Conservation (phyloP, 139 green algal species). For the Dunaliella primolecta region DNA sequence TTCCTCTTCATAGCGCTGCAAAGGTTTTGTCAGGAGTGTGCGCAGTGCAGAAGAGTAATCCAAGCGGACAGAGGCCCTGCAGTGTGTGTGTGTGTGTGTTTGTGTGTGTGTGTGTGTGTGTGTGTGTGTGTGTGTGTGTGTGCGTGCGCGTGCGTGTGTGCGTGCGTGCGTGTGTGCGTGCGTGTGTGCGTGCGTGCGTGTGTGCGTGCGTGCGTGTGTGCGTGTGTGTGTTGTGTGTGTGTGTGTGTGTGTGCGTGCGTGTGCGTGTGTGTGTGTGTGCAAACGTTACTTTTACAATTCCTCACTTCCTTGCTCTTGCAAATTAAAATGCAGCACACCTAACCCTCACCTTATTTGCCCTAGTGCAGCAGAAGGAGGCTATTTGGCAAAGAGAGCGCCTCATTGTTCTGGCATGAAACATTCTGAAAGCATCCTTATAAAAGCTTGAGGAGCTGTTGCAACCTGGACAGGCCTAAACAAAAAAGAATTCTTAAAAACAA, state of each 20-base stretch:
- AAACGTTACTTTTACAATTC: background rate
- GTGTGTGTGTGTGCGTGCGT: background rate
- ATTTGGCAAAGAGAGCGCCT: background rate
- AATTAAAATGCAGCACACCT: background rate
- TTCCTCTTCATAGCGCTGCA: constrained; percentile 57
- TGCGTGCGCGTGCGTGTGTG: background rate
- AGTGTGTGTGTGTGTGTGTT: background rate
- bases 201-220: background rate
- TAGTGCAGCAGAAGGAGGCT: background rate
- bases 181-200: background rate
- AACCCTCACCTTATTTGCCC: background rate
- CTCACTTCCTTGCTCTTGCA: background rate
- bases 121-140: background rate
- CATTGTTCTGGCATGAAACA: background rate
- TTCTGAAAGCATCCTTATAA: background rate
- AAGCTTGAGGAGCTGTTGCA: background rate
- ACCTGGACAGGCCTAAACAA: no score
- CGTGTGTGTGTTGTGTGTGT: background rate
- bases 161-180: background rate
- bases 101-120: background rate
- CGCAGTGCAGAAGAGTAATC: constrained; percentile 77
- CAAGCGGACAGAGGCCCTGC: constrained; percentile 52
- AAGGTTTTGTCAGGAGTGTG: constrained; percentile 50
- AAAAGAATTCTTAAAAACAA: background rate
- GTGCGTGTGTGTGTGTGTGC: background rate